Conservation (phyloP, 768 basidiomycete species). For the Solioccasus polychromus region DNA sequence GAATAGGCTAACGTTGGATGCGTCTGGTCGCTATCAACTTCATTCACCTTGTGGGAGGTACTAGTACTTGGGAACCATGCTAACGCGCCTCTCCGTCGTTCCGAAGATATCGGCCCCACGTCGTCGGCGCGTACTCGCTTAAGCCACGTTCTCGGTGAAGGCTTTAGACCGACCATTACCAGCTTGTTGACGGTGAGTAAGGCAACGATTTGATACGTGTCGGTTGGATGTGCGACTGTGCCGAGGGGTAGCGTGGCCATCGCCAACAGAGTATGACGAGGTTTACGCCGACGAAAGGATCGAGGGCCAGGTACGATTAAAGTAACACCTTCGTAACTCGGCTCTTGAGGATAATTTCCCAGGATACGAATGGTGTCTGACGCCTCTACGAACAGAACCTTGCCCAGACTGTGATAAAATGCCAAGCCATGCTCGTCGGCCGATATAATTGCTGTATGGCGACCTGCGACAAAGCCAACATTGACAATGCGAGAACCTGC, state of each 20-base stretch:
- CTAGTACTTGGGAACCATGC: conserved; percentile 79
- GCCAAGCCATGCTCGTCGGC: conserved; percentile 90
- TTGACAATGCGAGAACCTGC: conserved; percentile 74
- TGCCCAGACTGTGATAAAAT: conserved; percentile 93
- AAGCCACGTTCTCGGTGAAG: conserved; percentile 90
- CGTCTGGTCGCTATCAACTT: conserved; percentile 24
- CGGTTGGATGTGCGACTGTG: conserved; percentile 67
- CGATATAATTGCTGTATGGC: conserved; percentile 90
- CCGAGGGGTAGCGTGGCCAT: conserved; percentile 85
- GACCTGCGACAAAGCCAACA: conserved; percentile 83
- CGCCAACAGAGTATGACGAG: conserved; percentile 67
- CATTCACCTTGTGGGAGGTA: conserved; percentile 22
- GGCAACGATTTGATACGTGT: conserved; percentile 76
- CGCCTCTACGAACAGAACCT: conserved; percentile 92
- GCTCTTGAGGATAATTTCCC: conserved; percentile 78
- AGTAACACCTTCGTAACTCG: conserved; percentile 6
- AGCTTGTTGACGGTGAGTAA: conserved; percentile 88
- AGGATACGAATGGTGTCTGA: conserved; percentile 91
- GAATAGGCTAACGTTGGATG: conserved; percentile 77
- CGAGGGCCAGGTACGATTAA: conserved; percentile 22
- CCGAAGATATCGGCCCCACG: conserved; percentile 39
- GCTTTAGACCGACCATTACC: conserved; percentile 90
- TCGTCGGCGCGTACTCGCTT: conserved; percentile 59
- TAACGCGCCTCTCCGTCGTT: conserved; percentile 58
- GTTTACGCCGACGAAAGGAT: conserved; percentile 42